Evolutionary conservation across 2,329 filamentous ascomycete genomes (phyloP), one percentile per base, ranked within the genome.

Genomic region (Coniochaeta sp.): DNA sequence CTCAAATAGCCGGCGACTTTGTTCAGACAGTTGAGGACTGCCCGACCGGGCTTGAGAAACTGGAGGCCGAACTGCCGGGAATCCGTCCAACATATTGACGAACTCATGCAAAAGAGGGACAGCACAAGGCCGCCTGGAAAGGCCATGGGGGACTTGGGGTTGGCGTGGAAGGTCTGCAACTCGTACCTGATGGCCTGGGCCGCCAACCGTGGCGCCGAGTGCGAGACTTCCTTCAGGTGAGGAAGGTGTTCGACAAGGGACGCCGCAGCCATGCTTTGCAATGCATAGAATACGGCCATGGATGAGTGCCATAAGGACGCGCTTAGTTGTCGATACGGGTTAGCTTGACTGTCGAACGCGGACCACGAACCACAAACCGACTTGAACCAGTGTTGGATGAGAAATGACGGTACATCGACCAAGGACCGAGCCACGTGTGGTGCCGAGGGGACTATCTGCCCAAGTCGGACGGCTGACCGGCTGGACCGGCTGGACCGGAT

Each of bases 381-480:
- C 30, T 69, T 67, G 58, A 70, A 70, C 68, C 68, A 70, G 61
- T 69, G 68, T 47, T 70, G 65, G 55, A 70, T 67, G 47, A 70
- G 59, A 16, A 69, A 67, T 0, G 66, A 67, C 4, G 67, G 67
- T 16, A 69, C 65, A 40, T 70, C 62, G 3, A 69, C 64, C 24
- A 69, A 61, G 9, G 64, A 64, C 14, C 65, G 66, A 30, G 42
- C 54, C 58, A 68, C 52, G 6, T 54, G 55, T 19, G 42, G 26
- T 36, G 50, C 28, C 8, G 17, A 19, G 16, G 32, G 47, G 22
- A 19, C 40, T 24, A 40, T 28, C 17, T 56, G 19, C 55, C 60
- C 34, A 17, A n/a, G 26, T 22, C 36, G 55, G 32, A 16, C 30
- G 5, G 32, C 19, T 38, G 55, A 59, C 58, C 26, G 61, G 56